Percentiles rank a stretch among this genome's conserved stretches.
Evolutionary conservation across 495 filamentous ascomycete genomes (phyloP).

Genomic region (Saxophila tyrrhenica): DNA sequence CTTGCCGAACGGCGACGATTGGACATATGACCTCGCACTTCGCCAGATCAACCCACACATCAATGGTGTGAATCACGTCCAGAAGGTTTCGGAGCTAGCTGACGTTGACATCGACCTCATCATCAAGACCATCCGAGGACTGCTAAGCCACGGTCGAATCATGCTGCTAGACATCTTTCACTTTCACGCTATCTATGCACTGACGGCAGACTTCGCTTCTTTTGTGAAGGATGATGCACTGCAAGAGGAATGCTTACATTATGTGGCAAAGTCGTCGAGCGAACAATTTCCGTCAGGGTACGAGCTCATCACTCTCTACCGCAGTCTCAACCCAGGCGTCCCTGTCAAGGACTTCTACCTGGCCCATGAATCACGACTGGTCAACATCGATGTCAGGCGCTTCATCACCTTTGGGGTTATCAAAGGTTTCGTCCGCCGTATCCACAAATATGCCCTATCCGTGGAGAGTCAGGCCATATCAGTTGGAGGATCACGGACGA

Average conservation of each 20-base stretch:
- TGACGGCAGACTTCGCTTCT: slow-evolving; percentile 59
- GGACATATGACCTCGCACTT: slow-evolving; percentile 86
- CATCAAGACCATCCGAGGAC: slow-evolving; percentile 70
- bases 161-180: slow-evolving; percentile 87
- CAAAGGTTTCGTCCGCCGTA: slow-evolving; percentile 86
- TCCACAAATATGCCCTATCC: slow-evolving; percentile 73
- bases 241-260: slow-evolving; percentile 75
- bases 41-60: slow-evolving; percentile 62
- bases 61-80: slow-evolving; percentile 79
- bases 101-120: slow-evolving; percentile 77
- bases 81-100: slow-evolving; percentile 68
- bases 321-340: slow-evolving; percentile 62
- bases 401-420: slow-evolving; percentile 93
- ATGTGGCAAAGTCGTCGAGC: slow-evolving; percentile 41
- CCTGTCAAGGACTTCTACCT: slow-evolving; percentile 73
- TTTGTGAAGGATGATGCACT: slow-evolving; percentile 60
- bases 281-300: slow-evolving; percentile 14
- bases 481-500: neutral
- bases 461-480: slow-evolving; percentile 27
- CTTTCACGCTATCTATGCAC: slow-evolving; percentile 81
- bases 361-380: slow-evolving; percentile 53
- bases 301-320: slow-evolving; percentile 57
- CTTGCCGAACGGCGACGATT: slow-evolving; percentile 61
- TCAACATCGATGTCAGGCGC: slow-evolving; percentile 71
- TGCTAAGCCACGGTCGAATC: slow-evolving; percentile 82